These are phyloP conservation scores for Eutrema heterophyllum DNA, from an alignment of 345 rosid species.

Conservation along the genomic window DNA sequence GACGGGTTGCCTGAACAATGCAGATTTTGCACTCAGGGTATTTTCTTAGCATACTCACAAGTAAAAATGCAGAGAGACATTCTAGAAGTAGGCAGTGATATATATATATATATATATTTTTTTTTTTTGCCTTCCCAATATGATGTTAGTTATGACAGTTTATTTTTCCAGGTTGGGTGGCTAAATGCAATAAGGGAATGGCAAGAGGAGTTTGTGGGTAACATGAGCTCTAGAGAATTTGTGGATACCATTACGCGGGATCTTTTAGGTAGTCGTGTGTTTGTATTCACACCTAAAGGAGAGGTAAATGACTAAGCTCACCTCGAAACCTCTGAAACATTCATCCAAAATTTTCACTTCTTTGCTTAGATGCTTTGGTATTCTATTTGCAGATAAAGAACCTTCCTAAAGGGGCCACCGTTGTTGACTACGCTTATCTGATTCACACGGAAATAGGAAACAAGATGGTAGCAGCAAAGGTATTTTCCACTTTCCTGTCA, in stretches of 20 bases:
- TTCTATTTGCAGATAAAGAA: conserved; percentile 68
- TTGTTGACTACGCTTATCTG: conserved; percentile 93
- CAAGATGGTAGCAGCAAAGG: conserved; percentile 99
- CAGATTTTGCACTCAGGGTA: conserved; percentile 96
- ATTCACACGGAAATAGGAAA: conserved; percentile 96
- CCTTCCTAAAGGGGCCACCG: conserved; percentile 91
- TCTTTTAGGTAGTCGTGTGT: conserved; percentile 90
- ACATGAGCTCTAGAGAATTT: conserved; percentile 99
- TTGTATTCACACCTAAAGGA: conserved; percentile 88
- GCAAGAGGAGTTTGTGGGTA: conserved; percentile 99
- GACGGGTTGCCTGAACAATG: conserved; percentile 75
- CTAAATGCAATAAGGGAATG: conserved; percentile 98
- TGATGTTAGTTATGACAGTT: conserved; percentile 30
- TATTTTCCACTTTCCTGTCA: conserved; percentile 24
- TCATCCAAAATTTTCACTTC: background rate
- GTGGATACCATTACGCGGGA: conserved; percentile 91
- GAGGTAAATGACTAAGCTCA: conserved; percentile 43
- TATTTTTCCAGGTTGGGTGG: conserved; percentile 78
- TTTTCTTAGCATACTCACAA: conserved; percentile 6
- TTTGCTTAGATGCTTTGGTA: conserved; percentile 8
- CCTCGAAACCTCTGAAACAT: conserved; percentile 6
- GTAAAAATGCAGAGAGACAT: conserved; percentile 3
- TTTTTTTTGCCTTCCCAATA: background rate
- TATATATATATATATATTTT: too few species aligned
- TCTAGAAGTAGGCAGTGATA: conserved; percentile 8